Conservation (phyloP, 1,284 basidiomycete genomes). For the Cronartium ribicola region DNA sequence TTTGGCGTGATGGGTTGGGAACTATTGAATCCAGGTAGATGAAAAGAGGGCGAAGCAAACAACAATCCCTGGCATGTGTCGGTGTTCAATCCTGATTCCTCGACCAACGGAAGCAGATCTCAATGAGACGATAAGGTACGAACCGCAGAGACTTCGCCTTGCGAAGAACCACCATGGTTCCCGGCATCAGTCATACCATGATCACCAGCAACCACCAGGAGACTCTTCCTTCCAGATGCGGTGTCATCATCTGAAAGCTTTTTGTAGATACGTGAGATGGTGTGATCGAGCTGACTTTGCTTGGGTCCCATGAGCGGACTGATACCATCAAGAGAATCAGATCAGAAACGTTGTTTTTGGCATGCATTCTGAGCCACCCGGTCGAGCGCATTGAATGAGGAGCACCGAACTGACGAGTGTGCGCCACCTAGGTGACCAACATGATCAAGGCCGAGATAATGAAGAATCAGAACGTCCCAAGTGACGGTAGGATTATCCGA, state of each 20-base stretch:
- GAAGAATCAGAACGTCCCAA: slow-evolving; percentile 45
- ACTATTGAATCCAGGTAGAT: background rate
- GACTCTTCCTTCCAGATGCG: slow-evolving; percentile 33
- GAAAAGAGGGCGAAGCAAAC: slow-evolving; percentile 29
- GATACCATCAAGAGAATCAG: background rate
- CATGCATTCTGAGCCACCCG: background rate
- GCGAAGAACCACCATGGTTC: slow-evolving; percentile 47
- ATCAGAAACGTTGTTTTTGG: background rate
- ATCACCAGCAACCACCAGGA: slow-evolving; percentile 45
- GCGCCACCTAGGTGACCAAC: slow-evolving; percentile 46
- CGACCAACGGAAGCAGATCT: slow-evolving; percentile 10
- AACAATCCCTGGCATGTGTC: slow-evolving; percentile 22
- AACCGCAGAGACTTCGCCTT: slow-evolving; percentile 44
- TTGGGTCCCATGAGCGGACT: slow-evolving; percentile 46
- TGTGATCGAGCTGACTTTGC: slow-evolving; percentile 45
- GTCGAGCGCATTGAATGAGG: background rate
- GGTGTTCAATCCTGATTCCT: slow-evolving; percentile 23
- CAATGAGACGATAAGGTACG: background rate
- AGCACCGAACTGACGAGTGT: slow-evolving; percentile 27
- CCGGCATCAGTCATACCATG: slow-evolving; percentile 48
- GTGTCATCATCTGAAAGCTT: slow-evolving; percentile 36
- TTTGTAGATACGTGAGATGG: slow-evolving; percentile 40
- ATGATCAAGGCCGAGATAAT: slow-evolving; percentile 47
- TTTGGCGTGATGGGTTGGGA: slow-evolving; percentile 11
- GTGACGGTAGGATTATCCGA: slow-evolving; percentile 6